Conservation (phyloP, 371 early-diverging fungal genomes). For the Rhizopus sp. region DNA sequence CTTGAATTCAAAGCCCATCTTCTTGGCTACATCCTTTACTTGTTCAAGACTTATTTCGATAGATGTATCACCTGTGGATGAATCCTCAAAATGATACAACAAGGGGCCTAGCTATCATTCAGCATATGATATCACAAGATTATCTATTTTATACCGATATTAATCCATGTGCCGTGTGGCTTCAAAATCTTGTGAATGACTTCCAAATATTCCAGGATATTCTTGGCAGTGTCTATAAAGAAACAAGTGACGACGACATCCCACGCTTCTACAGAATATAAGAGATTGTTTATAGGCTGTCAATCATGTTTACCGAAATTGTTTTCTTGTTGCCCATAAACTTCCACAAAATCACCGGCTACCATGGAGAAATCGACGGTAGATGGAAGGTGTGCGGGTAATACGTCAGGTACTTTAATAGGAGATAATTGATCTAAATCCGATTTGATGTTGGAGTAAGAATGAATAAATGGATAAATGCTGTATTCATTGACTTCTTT, state of each 20-base stretch:
- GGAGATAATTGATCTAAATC: constrained; percentile 64
- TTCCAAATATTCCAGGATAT: constrained; percentile 85
- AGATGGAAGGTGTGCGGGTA: constrained; percentile 64
- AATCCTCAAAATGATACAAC: constrained; percentile 92
- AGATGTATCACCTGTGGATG: constrained; percentile 67
- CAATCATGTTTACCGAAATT: constrained; percentile 43
- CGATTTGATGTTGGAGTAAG: constrained; percentile 78
- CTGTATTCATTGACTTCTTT: constrained; percentile 51
- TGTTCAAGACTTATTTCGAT: constrained; percentile 90
- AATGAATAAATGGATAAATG: constrained; percentile 90
- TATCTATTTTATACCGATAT: constrained; percentile 63
- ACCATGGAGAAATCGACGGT: constrained; percentile 92
- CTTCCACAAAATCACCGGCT: constrained; percentile 94
- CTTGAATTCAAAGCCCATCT: constrained; percentile 74
- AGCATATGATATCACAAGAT: background rate
- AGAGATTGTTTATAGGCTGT: background rate
- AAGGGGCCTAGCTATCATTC: constrained; percentile 69
- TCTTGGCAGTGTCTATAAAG: constrained; percentile 96
- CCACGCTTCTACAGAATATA: constrained; percentile 61
- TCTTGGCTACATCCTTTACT: constrained; percentile 63
- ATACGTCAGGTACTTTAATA: constrained; percentile 82
- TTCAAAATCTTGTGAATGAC: constrained; percentile 76
- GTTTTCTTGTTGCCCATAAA: constrained; percentile 63
- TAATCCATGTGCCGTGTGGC: constrained; percentile 93
- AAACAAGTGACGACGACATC: constrained; percentile 93